These are phyloP conservation scores for Trichophyton schoenleinii DNA, from an alignment of 2,329 filamentous ascomycete species.

Conservation along the genomic window DNA sequence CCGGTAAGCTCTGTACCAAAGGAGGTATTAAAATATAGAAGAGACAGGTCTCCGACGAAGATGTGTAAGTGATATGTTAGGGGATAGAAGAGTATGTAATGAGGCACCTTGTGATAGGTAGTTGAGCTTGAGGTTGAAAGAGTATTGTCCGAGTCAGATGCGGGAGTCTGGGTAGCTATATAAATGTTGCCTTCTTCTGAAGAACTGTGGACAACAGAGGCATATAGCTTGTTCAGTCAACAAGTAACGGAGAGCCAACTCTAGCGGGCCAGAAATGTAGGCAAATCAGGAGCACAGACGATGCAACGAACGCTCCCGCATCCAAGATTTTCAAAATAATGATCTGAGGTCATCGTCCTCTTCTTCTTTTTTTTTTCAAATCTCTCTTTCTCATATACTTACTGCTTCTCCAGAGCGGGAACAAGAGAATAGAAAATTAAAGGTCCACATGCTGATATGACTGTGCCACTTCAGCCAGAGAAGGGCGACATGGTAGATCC, in stretches of 20 bases:
- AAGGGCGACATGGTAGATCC: constrained; percentile 5
- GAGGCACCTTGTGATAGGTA: not conserved
- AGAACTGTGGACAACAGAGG: not conserved
- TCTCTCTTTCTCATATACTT: not conserved
- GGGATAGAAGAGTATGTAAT: not conserved
- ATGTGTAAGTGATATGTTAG: not conserved
- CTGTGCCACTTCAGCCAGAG: constrained; percentile 4
- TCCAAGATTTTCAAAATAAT: not conserved
- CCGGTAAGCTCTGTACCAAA: not conserved
- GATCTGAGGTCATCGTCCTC: not conserved
- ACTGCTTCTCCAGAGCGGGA: constrained; percentile 1
- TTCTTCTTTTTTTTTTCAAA: not conserved
- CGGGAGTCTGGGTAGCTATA: not conserved
- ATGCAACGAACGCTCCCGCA: constrained; percentile 2
- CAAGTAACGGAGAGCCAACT: not conserved
- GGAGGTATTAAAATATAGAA: not conserved
- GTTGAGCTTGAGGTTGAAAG: not conserved
- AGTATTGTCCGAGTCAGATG: not conserved
- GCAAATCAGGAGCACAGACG: constrained; percentile 1
- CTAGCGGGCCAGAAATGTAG: not conserved
- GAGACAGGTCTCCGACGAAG: not conserved
- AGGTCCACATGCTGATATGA: constrained; percentile 2
- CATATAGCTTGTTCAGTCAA: not conserved
- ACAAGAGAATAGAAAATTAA: constrained; percentile 1
- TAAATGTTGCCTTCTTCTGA: not conserved